Conservation (phyloP, 78 protist species). For the Ministeria vibrans region DNA sequence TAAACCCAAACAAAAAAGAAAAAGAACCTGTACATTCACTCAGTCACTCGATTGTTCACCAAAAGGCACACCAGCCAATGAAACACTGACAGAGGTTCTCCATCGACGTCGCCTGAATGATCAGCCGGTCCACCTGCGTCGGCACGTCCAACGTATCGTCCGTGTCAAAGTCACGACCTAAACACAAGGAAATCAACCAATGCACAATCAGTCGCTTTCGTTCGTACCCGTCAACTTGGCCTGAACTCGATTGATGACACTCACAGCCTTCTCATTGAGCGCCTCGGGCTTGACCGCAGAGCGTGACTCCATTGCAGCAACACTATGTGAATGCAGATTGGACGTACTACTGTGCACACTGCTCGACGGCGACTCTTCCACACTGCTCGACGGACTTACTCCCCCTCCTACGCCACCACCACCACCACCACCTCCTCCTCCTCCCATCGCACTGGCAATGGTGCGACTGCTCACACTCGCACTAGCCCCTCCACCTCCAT, state of each 20-base stretch:
- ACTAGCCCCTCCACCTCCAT: neutral
- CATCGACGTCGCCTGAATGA: slow-evolving; percentile 83
- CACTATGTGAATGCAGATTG: neutral
- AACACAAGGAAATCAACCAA: neutral
- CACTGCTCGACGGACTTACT: too few species aligned
- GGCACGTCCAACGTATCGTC: slow-evolving; percentile 45
- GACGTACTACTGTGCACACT: neutral
- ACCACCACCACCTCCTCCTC: neutral
- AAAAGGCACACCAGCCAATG: slow-evolving; percentile 94
- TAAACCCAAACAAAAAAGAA: too few species aligned
- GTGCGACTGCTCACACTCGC: neutral
- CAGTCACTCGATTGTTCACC: slow-evolving; percentile 39
- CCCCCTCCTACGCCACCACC: too few species aligned
- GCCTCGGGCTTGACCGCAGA: slow-evolving; percentile 31
- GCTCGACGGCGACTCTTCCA: too few species aligned
- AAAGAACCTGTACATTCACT: too few species aligned
- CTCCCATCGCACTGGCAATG: too few species aligned
- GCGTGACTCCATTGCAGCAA: neutral
- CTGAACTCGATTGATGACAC: slow-evolving; percentile 80
- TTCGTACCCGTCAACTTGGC: slow-evolving; percentile 81
- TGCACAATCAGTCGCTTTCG: slow-evolving; percentile 23
- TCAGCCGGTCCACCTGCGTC: slow-evolving; percentile 79
- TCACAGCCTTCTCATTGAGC: slow-evolving; percentile 62
- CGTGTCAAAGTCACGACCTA: slow-evolving; percentile 54
- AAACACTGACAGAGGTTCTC: slow-evolving; percentile 94